phyloP scores from a whole-genome alignment of 257 asterid genomes.

The Buddleja alternifolia region DNA sequence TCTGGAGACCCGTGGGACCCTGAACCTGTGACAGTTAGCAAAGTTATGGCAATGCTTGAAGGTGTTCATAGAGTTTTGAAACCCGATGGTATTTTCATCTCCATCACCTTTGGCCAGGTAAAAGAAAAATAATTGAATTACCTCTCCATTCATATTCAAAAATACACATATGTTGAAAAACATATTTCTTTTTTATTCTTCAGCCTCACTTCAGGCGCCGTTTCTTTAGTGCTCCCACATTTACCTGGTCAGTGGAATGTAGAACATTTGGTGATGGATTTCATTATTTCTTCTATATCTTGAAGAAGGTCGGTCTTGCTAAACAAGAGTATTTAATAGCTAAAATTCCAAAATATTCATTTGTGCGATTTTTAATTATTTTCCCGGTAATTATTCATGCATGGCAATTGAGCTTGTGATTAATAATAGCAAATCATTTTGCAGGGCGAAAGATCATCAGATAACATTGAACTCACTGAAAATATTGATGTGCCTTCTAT shows the following conservation, averaged over 20 bases:
- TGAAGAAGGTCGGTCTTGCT: constrained; percentile 71
- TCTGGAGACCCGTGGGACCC: constrained; percentile 99
- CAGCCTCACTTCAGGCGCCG: constrained; percentile 96
- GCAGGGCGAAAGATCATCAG: constrained; percentile 75
- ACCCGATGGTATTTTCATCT: constrained; percentile 79
- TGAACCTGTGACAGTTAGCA: constrained; percentile 64
- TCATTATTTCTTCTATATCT: constrained; percentile 85
- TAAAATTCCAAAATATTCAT: background rate
- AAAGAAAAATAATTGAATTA: constrained; percentile 3
- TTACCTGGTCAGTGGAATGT: constrained; percentile 91
- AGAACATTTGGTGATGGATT: constrained; percentile 89
- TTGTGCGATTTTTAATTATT: background rate
- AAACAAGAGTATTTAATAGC: background rate
- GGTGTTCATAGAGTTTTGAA: constrained; percentile 83
- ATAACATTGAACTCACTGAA: constrained; percentile 30
- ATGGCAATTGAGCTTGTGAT: background rate
- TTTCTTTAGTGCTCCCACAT: constrained; percentile 65
- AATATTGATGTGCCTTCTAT: constrained; percentile 48
- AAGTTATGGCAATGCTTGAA: constrained; percentile 81
- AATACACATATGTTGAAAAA: background rate
- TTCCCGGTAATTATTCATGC: constrained; percentile 10
- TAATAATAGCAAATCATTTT: constrained; percentile 31
- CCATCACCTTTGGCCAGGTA: constrained; percentile 96
- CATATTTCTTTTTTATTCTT: constrained; percentile 18
- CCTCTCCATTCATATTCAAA: background rate